These are phyloP conservation scores for Dactylellina parvicollis DNA, from an alignment of 2,329 filamentous ascomycete species.

Conservation along the genomic window DNA sequence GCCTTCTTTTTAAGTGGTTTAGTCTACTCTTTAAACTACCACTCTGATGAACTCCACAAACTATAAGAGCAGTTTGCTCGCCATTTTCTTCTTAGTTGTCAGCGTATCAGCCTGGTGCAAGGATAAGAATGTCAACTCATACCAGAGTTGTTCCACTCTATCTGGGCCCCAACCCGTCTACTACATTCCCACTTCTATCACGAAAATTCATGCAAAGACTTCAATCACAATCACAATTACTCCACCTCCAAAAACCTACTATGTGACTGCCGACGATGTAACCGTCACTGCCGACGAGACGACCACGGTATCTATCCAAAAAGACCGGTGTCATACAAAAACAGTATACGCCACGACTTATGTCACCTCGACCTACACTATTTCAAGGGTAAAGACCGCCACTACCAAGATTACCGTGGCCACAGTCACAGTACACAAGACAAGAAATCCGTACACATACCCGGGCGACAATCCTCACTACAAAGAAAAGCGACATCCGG, in stretches of 20 bases:
- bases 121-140: background rate
- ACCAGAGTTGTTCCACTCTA: background rate
- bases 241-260: background rate
- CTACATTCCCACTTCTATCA: background rate
- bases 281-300: background rate
- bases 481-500: background rate
- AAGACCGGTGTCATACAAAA: background rate
- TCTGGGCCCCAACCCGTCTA: background rate
- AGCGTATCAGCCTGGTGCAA: slow-evolving; percentile 4
- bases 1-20: no score
- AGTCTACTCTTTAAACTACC: no score
- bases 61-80: background rate
- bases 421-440: background rate
- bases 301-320: background rate
- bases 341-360: background rate
- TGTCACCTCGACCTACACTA: background rate
- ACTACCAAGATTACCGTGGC: background rate
- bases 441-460: background rate
- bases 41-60: background rate
- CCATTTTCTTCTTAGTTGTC: background rate
- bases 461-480: background rate
- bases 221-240: background rate
- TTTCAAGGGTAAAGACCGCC: background rate
- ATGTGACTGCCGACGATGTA: background rate
- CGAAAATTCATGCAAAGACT: background rate